Conservation (phyloP, 1,284 basidiomycete species). For the Clitocybe nebularis region DNA sequence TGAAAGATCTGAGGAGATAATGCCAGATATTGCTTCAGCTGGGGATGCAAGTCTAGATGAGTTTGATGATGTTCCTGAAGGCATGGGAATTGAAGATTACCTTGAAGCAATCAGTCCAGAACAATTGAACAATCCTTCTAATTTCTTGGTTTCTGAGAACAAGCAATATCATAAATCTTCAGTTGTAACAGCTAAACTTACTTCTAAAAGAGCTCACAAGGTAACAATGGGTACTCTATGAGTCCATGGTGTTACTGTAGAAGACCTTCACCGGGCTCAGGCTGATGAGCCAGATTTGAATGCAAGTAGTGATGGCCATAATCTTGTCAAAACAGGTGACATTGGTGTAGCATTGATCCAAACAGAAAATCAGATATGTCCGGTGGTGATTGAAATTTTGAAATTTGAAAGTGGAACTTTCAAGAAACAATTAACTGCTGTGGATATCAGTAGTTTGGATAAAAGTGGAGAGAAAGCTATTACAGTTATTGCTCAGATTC, state of each 20-base stretch:
- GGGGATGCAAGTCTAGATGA: not conserved
- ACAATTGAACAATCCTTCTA: not conserved
- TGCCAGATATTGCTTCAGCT: not conserved
- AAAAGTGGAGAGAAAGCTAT: not conserved
- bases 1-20: not conserved
- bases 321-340: conserved; percentile 4
- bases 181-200: not conserved
- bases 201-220: not conserved
- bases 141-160: not conserved
- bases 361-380: conserved; percentile 1
- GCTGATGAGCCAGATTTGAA: not conserved
- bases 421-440: conserved; percentile 3
- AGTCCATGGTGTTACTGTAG: not conserved
- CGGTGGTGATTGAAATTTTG: not conserved
- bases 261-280: not conserved
- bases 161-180: conserved; percentile 2
- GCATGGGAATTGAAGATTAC: not conserved
- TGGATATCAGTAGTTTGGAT: not conserved
- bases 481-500: not conserved
- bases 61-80: not conserved
- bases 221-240: not conserved
- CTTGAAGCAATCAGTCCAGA: not conserved
- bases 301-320: not conserved
- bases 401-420: not conserved
- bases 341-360: not conserved